Evolutionary conservation across 1,284 basidiomycete species (phyloP), one percentile per base, ranked within the genome.

Genomic region (Caloboletus inedulis): DNA sequence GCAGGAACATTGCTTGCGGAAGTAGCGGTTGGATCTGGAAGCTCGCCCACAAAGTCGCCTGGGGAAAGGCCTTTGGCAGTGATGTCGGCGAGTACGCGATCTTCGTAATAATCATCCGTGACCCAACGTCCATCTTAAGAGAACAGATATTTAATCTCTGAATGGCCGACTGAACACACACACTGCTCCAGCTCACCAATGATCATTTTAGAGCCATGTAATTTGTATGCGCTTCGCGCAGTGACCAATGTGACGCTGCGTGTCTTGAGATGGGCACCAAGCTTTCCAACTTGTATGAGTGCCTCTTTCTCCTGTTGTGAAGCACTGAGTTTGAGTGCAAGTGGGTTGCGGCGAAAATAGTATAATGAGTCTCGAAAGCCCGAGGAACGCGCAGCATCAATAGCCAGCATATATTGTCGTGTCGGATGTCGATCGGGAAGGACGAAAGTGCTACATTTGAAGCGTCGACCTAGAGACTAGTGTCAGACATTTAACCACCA

Each of bases 291-390:
- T 33, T 84, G 81, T 62, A 98, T 97, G 62, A 99, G 84, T 62
- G 86, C 84, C 59, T 97, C 93, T 68, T 98, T 95, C 72, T 98
- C 96, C 18, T 82, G 78, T 51, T 91, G 87, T 0, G 85, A 87
- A 35, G 91, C 89, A 59, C 87, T 88, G 50, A 97, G 78, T 72
- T 98, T 98, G 76, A 94, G 79, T 21, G 97, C 88, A 31, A 92
- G 82, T 0, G 86, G 85, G 62, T 96, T 96, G 7, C 91, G 82
- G 12, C 97, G 87, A 73, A 98, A 96, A 70, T 98, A 98, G 71
- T 97, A 98, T 12, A 98, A 77, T 9, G 95, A 98, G 71, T 99
- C 97, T 51, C 93, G 85, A 73, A 94, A 98, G 2, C 96, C 97
- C 36, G 92, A 94, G 4, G 91, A 91, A 25, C 96, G 85, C 0